These are phyloP conservation scores for Phytophthora ohioensis DNA, from an alignment of 352 stramenopile species.

Conservation along the genomic window DNA sequence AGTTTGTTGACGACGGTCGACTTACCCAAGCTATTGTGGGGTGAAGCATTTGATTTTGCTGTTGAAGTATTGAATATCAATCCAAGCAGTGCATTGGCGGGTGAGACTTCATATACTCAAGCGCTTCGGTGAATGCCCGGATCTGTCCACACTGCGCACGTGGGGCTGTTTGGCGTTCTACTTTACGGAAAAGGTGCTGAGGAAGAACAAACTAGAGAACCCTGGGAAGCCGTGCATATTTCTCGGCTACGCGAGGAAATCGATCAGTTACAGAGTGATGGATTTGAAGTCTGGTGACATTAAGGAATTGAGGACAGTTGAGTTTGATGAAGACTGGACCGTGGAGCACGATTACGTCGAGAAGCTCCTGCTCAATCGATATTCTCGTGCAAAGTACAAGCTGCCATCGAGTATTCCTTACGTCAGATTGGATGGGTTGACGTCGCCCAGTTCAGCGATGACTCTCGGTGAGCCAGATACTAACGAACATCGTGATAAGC, in stretches of 20 bases:
- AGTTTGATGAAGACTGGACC: constrained; percentile 23
- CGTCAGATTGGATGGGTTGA: not conserved
- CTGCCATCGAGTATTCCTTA: constrained; percentile 14
- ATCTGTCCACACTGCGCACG: not conserved
- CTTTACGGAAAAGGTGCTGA: constrained; percentile 17
- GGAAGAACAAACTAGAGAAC: constrained; percentile 19
- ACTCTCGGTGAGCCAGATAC: not conserved
- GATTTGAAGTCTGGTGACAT: constrained; percentile 7
- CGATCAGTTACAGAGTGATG: constrained; percentile 7
- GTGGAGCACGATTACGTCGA: constrained; percentile 12
- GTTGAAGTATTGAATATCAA: constrained; percentile 10
- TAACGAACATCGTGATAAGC: constrained; percentile 14
- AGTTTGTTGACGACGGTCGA: constrained; percentile 4
- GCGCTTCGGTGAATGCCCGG: constrained; percentile 6
- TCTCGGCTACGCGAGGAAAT: constrained; percentile 7
- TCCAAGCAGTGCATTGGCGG: constrained; percentile 3
- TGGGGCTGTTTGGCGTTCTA: constrained; percentile 10
- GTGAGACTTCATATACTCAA: constrained; percentile 15
- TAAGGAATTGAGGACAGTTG: constrained; percentile 8
- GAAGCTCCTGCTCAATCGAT: constrained; percentile 19
- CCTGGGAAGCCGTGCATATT: constrained; percentile 3
- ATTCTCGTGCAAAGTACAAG: not conserved
- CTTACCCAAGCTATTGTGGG: not conserved
- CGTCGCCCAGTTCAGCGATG: not conserved
- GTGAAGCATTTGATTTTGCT: constrained; percentile 11